Evolutionary conservation across 78 protist species (phyloP), one percentile per base, ranked within the genome.

Genomic region (Speleostelium caveatum): DNA sequence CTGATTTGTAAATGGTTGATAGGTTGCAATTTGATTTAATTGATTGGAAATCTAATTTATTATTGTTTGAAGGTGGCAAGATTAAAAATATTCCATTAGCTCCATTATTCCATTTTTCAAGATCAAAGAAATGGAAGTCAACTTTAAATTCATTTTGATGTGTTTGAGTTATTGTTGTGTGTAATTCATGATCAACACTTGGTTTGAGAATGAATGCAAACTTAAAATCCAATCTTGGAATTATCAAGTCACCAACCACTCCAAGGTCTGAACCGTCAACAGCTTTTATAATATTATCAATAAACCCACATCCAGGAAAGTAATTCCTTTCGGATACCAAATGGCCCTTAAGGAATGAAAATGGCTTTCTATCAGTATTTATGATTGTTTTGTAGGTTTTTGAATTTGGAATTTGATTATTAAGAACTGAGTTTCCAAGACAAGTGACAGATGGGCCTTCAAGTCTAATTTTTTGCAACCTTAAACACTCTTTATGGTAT

Each of bases 361-460:
- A 68, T n/a, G 75, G n/a, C n/a, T n/a, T n/a, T n/a, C n/a, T n/a
- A n/a, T n/a, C n/a, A n/a, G n/a, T n/a, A n/a, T n/a, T n/a, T n/a
- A n/a, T n/a, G n/a, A n/a, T n/a, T n/a, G n/a, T n/a, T n/a, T n/a
- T n/a, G n/a, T n/a, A n/a, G n/a, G n/a, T n/a, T n/a, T n/a, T n/a
- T n/a, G n/a, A n/a, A n/a, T n/a, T n/a, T n/a, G n/a, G n/a, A n/a
- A n/a, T n/a, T n/a, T n/a, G n/a, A n/a, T n/a, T n/a, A n/a, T n/a
- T n/a, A n/a, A n/a, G n/a, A n/a, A n/a, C n/a, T 16, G 5, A 26
- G n/a, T 45, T 59, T 28, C 86, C 86, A 5, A 62, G 49, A 16
- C 24, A 21, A 28, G 73, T 42, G 8, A 66, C 49, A 41, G 86
- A n/a, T 30, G 86, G 71, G 2, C 86, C 86, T 41, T 62, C 35